Conservation (phyloP, 306 rosid species). For the Corylus heterophylla region DNA sequence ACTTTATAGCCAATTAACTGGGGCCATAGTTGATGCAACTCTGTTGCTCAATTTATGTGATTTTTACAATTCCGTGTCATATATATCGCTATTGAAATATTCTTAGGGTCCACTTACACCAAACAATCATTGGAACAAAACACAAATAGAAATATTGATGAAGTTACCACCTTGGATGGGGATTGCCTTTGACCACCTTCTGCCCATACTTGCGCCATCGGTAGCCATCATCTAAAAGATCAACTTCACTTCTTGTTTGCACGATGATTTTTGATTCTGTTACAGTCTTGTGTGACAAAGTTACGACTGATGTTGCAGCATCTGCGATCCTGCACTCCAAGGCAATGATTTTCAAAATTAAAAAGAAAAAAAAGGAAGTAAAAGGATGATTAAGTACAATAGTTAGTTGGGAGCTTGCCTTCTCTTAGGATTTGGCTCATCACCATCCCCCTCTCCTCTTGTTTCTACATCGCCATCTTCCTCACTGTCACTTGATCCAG, state of each 20-base stretch:
- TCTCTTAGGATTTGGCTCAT: slow-evolving; percentile 82
- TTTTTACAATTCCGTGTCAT: slow-evolving; percentile 6
- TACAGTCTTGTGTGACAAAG: slow-evolving; percentile 74
- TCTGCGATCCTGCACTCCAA: slow-evolving; percentile 69
- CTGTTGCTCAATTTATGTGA: background rate
- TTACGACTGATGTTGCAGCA: slow-evolving; percentile 49
- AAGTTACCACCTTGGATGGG: slow-evolving; percentile 86
- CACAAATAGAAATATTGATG: slow-evolving; percentile 15
- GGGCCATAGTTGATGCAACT: slow-evolving; percentile 15
- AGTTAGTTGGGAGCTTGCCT: slow-evolving; percentile 45
- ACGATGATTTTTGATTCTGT: slow-evolving; percentile 95
- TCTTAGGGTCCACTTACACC: background rate
- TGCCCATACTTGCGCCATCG: slow-evolving; percentile 99
- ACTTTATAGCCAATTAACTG: slow-evolving; percentile 1
- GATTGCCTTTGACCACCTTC: slow-evolving; percentile 97
- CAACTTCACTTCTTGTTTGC: slow-evolving; percentile 93
- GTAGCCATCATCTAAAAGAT: slow-evolving; percentile 94
- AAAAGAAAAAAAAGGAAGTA: slow-evolving; percentile 7
- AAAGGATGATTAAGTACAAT: slow-evolving; percentile 17
- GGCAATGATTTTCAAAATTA: slow-evolving; percentile 11
- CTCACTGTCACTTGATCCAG: slow-evolving; percentile 67
- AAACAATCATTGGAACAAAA: slow-evolving; percentile 15
- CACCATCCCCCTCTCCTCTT: slow-evolving; percentile 60
- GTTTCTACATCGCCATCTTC: slow-evolving; percentile 56
- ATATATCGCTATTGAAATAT: slow-evolving; percentile 5